Conservation (phyloP, 441 rosid genomes). For the Macaranga tanarius region DNA sequence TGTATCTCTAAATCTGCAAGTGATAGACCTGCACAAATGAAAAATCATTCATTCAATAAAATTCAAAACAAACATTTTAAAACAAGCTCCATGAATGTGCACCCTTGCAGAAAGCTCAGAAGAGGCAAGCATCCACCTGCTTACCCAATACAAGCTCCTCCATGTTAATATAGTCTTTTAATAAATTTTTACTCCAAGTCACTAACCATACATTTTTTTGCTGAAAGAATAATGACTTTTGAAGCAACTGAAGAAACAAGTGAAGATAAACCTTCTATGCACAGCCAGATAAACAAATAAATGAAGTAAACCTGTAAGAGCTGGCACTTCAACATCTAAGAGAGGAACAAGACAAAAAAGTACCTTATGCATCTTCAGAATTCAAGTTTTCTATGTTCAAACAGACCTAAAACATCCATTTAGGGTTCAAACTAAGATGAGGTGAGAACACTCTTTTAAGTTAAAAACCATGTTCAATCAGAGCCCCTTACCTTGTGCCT, state of each 20-base stretch:
- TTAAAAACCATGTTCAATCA: neutral
- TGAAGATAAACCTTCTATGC: neutral
- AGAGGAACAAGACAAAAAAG: neutral
- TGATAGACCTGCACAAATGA: slow-evolving; percentile 38
- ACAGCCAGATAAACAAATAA: neutral
- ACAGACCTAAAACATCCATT: neutral
- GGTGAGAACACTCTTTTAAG: neutral
- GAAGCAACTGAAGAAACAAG: slow-evolving; percentile 1
- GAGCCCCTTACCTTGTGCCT: slow-evolving; percentile 34
- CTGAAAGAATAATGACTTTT: neutral
- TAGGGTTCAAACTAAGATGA: neutral
- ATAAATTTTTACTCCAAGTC: neutral
- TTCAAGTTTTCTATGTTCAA: neutral
- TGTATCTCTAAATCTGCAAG: slow-evolving; percentile 28
- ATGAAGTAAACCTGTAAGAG: neutral
- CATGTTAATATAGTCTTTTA: neutral
- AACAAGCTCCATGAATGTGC: neutral
- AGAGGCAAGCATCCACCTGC: neutral
- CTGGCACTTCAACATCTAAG: neutral
- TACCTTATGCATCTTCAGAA: neutral
- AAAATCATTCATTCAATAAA: neutral
- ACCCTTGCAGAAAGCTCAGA: neutral
- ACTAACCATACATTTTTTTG: neutral
- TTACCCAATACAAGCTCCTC: neutral
- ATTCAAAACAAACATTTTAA: neutral